Evolutionary conservation across 805 yeast species (phyloP), one percentile per base, ranked within the genome.

Genomic region (Ogataea corticis): DNA sequence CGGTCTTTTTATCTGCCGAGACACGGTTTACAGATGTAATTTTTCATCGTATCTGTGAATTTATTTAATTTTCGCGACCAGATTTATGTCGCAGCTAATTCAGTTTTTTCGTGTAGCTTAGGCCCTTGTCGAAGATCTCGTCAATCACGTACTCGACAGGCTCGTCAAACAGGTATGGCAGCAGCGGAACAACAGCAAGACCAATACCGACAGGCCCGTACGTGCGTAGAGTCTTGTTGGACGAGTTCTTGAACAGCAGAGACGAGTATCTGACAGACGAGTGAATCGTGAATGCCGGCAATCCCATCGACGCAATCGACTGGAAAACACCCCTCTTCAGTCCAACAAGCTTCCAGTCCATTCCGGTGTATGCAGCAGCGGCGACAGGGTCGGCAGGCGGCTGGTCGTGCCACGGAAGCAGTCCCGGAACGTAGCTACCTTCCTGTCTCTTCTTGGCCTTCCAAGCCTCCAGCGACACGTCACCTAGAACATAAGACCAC

Each of bases 271-370:
- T 74, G 33, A 87, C 96, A 4, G 83, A 70, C 2, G 85, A 74
- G 62, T 87, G 96, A 56, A 87, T 87, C 4, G 96, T 87, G 64
- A 86, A 81, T 2, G 95, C 95, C 9, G 96, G 96, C 33, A 87
- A 71, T 13, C 87, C 92, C 94, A 87, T 87, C 36, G 88, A 81
- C 2, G 96, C 96, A 51, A 87, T 72, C 51, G 85, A 73, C 65
- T 87, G 96, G 70, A 87, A 87, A 19, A 86, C 56, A n/a, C 87
- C 90, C 62, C 95, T 76, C 62, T 87, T 82, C 32, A 83, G 56
- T 6, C 76, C 82, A 7, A 76, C 79, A 43, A 83, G 51, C 54
- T 75, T 75, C 89, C 91, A 87, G 60, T 85, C 90, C 49, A 79
- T 69, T 37, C 77, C 80, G 17, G 49, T 48, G 47, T 62, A 62